phyloP scores from a whole-genome alignment of 148 eudicot genomes.

The Spergularia bocconei region DNA sequence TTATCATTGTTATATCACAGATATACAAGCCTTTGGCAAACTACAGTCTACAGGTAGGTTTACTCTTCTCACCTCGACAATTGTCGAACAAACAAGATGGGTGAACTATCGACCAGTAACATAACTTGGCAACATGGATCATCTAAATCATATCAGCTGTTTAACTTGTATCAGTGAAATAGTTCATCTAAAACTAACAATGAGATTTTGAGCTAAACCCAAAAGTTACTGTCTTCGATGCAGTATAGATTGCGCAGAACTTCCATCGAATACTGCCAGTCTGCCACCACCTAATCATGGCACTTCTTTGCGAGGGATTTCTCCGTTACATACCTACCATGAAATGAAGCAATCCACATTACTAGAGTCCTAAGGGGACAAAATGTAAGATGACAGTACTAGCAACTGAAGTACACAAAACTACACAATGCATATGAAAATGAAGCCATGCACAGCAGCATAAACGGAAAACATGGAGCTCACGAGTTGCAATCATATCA shows the following conservation, averaged over 20 bases:
- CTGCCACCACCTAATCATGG: constrained; percentile 24
- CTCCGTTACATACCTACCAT: constrained; percentile 62
- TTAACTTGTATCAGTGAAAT: too few relatives aligned
- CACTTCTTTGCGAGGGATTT: constrained; percentile 52
- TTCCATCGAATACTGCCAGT: not conserved
- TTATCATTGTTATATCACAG: not conserved
- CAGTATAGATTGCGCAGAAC: not conserved
- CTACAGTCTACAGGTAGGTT: not conserved
- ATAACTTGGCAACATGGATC: not conserved
- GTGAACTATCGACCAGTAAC: not conserved
- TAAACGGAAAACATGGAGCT: not conserved
- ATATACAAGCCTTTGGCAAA: not conserved
- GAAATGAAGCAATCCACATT: constrained; percentile 15
- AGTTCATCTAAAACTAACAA: not conserved
- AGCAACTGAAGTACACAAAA: not conserved
- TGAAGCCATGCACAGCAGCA: not conserved
- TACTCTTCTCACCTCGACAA: not conserved
- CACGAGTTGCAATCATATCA: too few relatives aligned
- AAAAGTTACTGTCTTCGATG: not conserved
- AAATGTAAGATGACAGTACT: not conserved
- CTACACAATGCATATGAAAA: not conserved
- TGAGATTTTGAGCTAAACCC: too few relatives aligned
- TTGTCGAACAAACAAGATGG: not conserved
- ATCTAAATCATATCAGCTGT: too few relatives aligned
- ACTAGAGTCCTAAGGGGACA: constrained; percentile 2